Percentiles rank a stretch among this genome's conserved stretches.
Conservation (phyloP, 2,329 filamentous ascomycete genomes). For the Pseudonectria foliicola region DNA sequence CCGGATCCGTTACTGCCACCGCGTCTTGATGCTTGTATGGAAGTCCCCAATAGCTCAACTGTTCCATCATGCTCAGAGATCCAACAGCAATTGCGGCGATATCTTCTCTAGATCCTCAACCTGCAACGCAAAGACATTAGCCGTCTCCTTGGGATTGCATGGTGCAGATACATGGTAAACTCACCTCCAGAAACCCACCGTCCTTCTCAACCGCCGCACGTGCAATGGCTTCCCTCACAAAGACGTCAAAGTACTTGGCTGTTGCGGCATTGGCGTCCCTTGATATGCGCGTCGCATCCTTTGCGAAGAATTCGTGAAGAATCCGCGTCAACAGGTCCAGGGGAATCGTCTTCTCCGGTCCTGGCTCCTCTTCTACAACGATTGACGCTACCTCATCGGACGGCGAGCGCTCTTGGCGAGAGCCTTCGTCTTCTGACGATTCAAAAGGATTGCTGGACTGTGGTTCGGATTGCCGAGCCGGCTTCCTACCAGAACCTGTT, state of each 20-base stretch:
- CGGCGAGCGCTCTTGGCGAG: slow-evolving; percentile 1
- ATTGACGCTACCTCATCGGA: slow-evolving; percentile 16
- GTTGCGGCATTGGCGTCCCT: slow-evolving; percentile 71
- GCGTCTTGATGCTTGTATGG: no score
- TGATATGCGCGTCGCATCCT: slow-evolving; percentile 63
- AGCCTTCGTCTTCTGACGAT: slow-evolving; percentile 25
- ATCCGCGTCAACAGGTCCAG: slow-evolving; percentile 67
- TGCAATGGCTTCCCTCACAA: slow-evolving; percentile 82
- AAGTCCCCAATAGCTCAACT: no score
- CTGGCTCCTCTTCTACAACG: slow-evolving; percentile 26
- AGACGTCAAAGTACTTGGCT: slow-evolving; percentile 83
- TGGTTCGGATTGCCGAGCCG: slow-evolving; percentile 14
- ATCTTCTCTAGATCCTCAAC: slow-evolving; percentile 87
- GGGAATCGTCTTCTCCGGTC: slow-evolving; percentile 51
- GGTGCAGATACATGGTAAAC: slow-evolving; percentile 18
- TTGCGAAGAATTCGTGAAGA: slow-evolving; percentile 72
- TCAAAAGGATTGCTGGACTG: slow-evolving; percentile 30
- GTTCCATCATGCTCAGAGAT: slow-evolving; percentile 53
- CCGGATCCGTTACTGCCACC: no score
- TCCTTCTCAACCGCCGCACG: slow-evolving; percentile 65
- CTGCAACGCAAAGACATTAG: slow-evolving; percentile 31
- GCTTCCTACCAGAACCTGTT: slow-evolving; percentile 19
- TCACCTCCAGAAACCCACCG: slow-evolving; percentile 67
- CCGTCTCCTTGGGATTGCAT: not conserved
- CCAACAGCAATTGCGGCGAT: slow-evolving; percentile 75